Base-by-base conservation (phyloP, 495 filamentous ascomycete species). In the Neurospora sp. region DNA sequence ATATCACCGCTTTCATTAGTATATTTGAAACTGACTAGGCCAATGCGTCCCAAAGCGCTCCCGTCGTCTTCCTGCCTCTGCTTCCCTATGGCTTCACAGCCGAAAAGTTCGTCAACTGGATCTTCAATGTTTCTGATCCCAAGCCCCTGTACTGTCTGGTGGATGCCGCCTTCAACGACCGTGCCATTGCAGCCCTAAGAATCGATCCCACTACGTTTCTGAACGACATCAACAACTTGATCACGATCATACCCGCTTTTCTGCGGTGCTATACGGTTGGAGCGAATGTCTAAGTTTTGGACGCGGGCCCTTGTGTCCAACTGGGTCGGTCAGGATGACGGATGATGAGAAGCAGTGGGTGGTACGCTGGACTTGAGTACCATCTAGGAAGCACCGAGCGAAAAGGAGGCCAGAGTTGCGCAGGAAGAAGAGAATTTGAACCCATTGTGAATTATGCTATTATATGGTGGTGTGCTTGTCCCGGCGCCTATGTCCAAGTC, bases 71-170 rank as follows among this genome's bases (percentile, higher is more conserved):
- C 37, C 20, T 31, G 38, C 37, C 71, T 3, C 16, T 72, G 16
- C 42, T 62, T 20, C 71, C 71, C 23, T 23, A 35, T 8, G 71
- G 46, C 71, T 72, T 72, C 39, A 37, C 27, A 23, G 71, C 54
- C 14, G 46, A 59, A 8, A 66, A 39, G 42, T 66, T 72, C 44
- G 38, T 72, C 71, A 27, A 39, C 71, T 72, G 31, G 10, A 62
- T 72, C 18, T 72, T 72, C 46, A 54, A 72, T 16, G 71, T 62
- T 16, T 59, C 71, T 38, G 54, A 54, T 37, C 46, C 31, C 9
- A 72, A 72, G 71, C 71, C 71, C 1, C 7, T 72, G 8, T 72
- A 72, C 37, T 72, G 46, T n/a, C 37, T 72, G 31, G 12, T 40
- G 2, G 44, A 72, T 38, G 46, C 27, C 27, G 71, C 38, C 42